Evolutionary conservation across 208 protist species (phyloP).

Genomic region (Acanthamoeba healyi): DNA sequence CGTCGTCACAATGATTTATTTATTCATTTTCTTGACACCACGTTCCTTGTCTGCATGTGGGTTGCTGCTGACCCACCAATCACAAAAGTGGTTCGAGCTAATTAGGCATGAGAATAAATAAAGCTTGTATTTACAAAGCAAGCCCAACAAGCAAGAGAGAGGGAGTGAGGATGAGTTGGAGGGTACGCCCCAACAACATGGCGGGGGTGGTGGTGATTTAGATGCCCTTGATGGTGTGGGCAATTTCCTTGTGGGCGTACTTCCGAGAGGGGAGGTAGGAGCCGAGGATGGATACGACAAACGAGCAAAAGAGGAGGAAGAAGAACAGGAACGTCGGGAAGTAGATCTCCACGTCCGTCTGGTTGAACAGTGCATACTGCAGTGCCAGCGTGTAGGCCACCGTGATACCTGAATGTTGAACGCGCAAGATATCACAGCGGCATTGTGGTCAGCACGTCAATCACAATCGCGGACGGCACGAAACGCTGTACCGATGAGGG

Average conservation of each 20-base stretch:
- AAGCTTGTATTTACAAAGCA: no score
- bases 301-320: slow-evolving; percentile 89
- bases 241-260: slow-evolving; percentile 91
- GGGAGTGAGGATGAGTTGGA: no score
- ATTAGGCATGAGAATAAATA: no score
- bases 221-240: slow-evolving; percentile 89
- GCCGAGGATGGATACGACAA: slow-evolving; percentile 93
- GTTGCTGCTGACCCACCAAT: no score
- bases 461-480: no score
- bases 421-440: no score
- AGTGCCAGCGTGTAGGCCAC: slow-evolving; percentile 92
- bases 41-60: no score
- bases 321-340: slow-evolving; percentile 94
- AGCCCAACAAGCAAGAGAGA: background rate
- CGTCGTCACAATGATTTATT: no score
- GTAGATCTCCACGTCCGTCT: slow-evolving; percentile 93
- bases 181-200: no score
- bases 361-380: slow-evolving; percentile 93
- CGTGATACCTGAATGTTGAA: slow-evolving; percentile 89
- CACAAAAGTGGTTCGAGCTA: no score
- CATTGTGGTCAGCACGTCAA: no score
- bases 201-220: background rate
- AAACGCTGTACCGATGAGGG: slow-evolving; percentile 66
- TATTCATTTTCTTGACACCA: no score
- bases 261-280: slow-evolving; percentile 91